A percentile compares a stretch with the other conserved stretches of the same genome.
phyloP scores from a whole-genome alignment of 2,329 filamentous ascomycete genomes.

The Calonectria montana region DNA sequence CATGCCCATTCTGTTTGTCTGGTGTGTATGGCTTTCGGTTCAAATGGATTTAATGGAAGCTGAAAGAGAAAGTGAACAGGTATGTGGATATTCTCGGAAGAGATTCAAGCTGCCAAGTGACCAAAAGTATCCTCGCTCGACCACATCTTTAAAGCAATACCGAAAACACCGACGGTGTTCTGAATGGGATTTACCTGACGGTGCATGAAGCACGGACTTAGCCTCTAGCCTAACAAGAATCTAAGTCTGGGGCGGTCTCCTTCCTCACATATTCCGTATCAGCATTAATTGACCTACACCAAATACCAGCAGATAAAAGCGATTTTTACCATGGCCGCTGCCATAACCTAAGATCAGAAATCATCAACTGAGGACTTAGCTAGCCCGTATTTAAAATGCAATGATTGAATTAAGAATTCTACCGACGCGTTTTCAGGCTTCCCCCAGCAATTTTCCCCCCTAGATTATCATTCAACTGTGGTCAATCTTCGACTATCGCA shows the following conservation, averaged over 20 bases:
- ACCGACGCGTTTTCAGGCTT: neutral
- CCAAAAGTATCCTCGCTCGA: neutral
- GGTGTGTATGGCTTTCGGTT: neutral
- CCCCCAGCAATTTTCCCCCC: too few species aligned
- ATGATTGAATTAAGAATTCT: neutral
- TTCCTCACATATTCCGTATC: neutral
- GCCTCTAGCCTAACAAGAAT: too few species aligned
- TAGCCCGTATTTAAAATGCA: neutral
- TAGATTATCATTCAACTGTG: neutral
- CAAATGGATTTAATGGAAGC: neutral
- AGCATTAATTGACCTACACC: neutral
- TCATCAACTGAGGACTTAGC: neutral
- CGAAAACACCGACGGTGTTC: neutral
- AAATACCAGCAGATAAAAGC: neutral
- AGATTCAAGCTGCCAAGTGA: neutral
- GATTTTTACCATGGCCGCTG: neutral
- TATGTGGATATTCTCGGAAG: neutral
- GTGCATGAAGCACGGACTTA: neutral
- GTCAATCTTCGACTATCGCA: too few species aligned
- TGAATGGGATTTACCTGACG: neutral
- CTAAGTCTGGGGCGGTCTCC: neutral
- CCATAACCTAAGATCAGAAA: neutral
- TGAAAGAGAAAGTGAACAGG: neutral
- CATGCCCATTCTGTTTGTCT: neutral
- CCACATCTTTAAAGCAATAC: neutral